phyloP scores from a whole-genome alignment of 345 rosid genomes.

The Eutrema japonicum region DNA sequence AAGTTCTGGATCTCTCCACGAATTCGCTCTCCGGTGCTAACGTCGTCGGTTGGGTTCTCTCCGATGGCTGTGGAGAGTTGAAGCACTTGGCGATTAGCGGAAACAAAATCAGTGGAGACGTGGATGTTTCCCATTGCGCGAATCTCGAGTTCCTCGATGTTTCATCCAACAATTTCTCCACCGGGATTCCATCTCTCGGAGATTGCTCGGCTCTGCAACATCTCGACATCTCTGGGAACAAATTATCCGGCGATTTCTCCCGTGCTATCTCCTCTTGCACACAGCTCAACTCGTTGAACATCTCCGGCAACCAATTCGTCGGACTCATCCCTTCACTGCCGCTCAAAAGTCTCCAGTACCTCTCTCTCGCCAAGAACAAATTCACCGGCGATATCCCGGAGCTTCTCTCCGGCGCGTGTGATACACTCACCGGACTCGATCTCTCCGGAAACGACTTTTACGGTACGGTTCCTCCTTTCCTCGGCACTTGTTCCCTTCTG shows the following conservation, averaged over 20 bases:
- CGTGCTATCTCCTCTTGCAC: constrained; percentile 59
- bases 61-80: constrained; percentile 66
- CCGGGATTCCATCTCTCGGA: constrained; percentile 57
- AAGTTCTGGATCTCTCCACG: constrained; percentile 75
- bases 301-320: constrained; percentile 64
- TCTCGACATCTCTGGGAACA: constrained; percentile 80
- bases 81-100: constrained; percentile 58
- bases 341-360: constrained; percentile 51
- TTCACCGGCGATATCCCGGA: constrained; percentile 77
- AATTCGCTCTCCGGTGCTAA: constrained; percentile 59
- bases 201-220: constrained; percentile 66
- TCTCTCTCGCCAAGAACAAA: constrained; percentile 56
- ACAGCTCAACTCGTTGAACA: constrained; percentile 63
- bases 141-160: constrained; percentile 67
- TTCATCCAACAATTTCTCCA: constrained; percentile 76
- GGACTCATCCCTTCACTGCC: constrained; percentile 73
- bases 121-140: constrained; percentile 66
- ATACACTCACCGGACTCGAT: constrained; percentile 70
- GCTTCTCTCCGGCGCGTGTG: constrained; percentile 64
- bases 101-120: constrained; percentile 69
- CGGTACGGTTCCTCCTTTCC: constrained; percentile 67
- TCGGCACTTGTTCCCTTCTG: constrained; percentile 66
- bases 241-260: constrained; percentile 64
- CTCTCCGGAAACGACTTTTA: constrained; percentile 73
- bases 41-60: constrained; percentile 58